These are phyloP conservation scores for Ceratocystis colombiana DNA, from an alignment of 2,329 filamentous ascomycete species.

Conservation along the genomic window DNA sequence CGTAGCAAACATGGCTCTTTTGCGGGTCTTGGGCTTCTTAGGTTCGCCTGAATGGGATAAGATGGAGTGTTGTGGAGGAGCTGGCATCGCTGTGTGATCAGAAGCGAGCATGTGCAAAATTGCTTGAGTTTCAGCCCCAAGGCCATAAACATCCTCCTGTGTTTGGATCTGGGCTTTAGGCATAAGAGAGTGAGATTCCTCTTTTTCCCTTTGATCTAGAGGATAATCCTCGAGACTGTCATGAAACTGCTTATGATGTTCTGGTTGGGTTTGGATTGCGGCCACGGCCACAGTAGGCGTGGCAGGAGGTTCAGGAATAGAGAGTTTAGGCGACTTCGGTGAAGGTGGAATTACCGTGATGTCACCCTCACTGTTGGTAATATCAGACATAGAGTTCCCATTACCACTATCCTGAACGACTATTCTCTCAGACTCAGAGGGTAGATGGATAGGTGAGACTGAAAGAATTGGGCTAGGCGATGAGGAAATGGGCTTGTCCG, in stretches of 20 bases:
- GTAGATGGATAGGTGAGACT: not conserved
- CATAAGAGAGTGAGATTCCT: not conserved
- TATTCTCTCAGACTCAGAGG: not conserved
- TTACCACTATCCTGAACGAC: conserved; percentile 8
- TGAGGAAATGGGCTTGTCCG: not conserved
- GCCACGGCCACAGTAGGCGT: not conserved
- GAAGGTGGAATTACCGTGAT: conserved; percentile 7
- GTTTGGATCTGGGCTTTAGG: not conserved
- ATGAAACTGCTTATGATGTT: not conserved
- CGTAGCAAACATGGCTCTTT: conserved; percentile 20
- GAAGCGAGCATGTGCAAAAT: conserved; percentile 17
- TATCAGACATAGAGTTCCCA: conserved; percentile 5
- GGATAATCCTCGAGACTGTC: not conserved
- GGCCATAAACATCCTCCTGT: conserved; percentile 28
- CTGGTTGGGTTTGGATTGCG: not conserved
- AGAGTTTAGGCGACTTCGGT: too few relatives aligned
- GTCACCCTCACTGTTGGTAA: conserved; percentile 10
- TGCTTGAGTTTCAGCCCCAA: conserved; percentile 31
- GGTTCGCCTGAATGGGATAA: not conserved
- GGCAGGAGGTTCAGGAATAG: not conserved
- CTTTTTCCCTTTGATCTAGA: not conserved
- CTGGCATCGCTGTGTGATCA: not conserved
- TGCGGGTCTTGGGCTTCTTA: conserved; percentile 12
- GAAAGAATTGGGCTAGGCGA: not conserved
- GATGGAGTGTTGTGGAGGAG: not conserved